Evolutionary conservation across 2,329 filamentous ascomycete species (phyloP).

Genomic region (Chrysoporthe austroafricana): DNA sequence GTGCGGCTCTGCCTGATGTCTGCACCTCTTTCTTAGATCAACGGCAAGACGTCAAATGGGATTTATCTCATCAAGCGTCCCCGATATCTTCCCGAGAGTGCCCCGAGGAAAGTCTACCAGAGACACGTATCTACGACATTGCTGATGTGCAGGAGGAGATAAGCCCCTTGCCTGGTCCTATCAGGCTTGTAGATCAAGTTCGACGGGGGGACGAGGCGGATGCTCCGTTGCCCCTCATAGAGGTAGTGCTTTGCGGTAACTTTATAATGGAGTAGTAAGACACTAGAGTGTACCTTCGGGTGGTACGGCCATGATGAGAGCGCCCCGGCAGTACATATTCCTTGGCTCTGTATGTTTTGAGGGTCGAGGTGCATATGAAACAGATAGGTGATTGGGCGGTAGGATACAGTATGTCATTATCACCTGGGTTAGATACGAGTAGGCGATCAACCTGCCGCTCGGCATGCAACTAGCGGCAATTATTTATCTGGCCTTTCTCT

Average conservation of each 20-base stretch:
- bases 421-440: too few relatives aligned
- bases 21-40: neutral
- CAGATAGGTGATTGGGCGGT: too few relatives aligned
- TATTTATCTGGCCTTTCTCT: too few relatives aligned
- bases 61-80: neutral
- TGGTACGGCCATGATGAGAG: too few relatives aligned
- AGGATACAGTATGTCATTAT: too few relatives aligned
- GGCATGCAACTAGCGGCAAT: too few relatives aligned
- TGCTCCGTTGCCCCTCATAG: neutral
- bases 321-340: neutral
- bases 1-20: neutral
- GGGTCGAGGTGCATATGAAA: too few relatives aligned
- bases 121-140: neutral
- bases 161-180: slow-evolving; percentile 26
- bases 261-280: too few relatives aligned
- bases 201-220: neutral
- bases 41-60: too few relatives aligned
- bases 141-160: slow-evolving; percentile 9
- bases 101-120: neutral
- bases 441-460: too few relatives aligned
- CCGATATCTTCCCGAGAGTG: neutral
- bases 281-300: too few relatives aligned
- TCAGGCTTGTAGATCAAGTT: slow-evolving; percentile 10
- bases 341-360: neutral
- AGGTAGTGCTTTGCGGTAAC: neutral